Percentiles rank a stretch among this genome's conserved stretches.
phyloP scores from a whole-genome alignment of 345 rosid genomes.

The Eucalyptus pauciflora region DNA sequence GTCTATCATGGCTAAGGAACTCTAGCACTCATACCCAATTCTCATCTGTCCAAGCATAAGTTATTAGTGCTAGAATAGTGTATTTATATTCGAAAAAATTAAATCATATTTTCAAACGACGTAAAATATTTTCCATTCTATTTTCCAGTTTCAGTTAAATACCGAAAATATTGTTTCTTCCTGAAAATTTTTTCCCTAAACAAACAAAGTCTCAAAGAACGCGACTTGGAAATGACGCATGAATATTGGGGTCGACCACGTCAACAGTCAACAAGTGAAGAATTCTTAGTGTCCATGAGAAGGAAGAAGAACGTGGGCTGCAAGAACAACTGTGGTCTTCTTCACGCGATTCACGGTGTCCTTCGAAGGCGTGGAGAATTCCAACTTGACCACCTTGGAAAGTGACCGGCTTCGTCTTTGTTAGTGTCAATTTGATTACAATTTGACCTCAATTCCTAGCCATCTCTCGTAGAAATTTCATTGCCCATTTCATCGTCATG shows the following conservation, averaged over 20 bases:
- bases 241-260: neutral
- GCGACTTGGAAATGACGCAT: neutral
- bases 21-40: neutral
- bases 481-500: neutral
- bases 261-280: neutral
- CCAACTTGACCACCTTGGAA: neutral
- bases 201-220: neutral
- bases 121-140: fast-evolving
- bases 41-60: fast-evolving
- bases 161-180: neutral
- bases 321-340: neutral
- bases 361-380: neutral
- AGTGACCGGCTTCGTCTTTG: neutral
- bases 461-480: neutral
- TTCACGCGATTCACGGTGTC: neutral
- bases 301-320: neutral
- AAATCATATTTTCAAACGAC: neutral
- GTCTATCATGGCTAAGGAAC: neutral
- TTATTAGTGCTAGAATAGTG: neutral
- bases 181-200: fast-evolving
- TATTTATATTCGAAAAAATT: fast-evolving
- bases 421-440: neutral
- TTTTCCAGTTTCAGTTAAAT: fast-evolving
- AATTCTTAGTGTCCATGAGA: neutral
- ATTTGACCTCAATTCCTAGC: neutral